These are phyloP conservation scores for Podospora bellae-mahoneyi DNA, from an alignment of 495 filamentous ascomycete species.

Conservation along the genomic window DNA sequence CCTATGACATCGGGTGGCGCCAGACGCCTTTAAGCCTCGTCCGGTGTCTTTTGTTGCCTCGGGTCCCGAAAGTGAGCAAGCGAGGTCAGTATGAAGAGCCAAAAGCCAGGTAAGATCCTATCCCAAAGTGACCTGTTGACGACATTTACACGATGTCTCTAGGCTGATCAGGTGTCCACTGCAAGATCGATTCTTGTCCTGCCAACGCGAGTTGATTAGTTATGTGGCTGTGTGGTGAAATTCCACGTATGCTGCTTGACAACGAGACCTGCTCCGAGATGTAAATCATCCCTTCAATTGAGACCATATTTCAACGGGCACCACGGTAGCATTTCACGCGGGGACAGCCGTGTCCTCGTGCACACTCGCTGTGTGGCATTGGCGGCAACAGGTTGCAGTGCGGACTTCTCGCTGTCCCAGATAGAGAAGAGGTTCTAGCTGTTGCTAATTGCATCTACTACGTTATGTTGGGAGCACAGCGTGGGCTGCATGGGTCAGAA, in stretches of 20 bases:
- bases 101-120: background rate
- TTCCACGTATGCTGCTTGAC: conserved; percentile 23
- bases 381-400: background rate
- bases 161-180: conserved; percentile 13
- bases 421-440: background rate
- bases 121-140: background rate
- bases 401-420: background rate
- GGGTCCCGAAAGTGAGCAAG: background rate
- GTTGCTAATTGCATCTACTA: conserved; percentile 1
- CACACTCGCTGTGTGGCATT: background rate
- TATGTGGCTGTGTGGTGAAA: conserved; percentile 21
- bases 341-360: conserved; percentile 13
- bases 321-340: conserved; percentile 3
- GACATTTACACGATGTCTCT: background rate
- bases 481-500: background rate
- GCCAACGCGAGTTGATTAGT: background rate
- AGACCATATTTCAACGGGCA: background rate
- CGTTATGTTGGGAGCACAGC: background rate
- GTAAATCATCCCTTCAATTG: conserved; percentile 6
- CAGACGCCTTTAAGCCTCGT: background rate
- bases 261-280: background rate
- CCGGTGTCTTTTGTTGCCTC: background rate
- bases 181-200: background rate
- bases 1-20: background rate
- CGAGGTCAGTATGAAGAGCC: background rate